Evolutionary conservation across 78 protist genomes (phyloP).

Genomic region (Dictyostelium purpureum): DNA sequence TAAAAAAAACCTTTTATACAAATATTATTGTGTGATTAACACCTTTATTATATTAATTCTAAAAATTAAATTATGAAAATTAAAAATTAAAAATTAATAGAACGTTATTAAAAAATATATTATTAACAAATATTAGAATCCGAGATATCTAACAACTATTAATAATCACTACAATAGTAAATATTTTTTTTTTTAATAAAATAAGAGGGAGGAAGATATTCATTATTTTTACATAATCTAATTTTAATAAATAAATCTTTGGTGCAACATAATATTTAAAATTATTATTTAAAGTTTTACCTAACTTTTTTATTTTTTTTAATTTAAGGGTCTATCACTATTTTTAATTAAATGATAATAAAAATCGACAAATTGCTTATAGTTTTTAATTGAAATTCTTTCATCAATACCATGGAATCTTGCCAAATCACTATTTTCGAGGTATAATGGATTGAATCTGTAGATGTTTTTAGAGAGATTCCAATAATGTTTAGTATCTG

Average conservation of each 20-base stretch:
- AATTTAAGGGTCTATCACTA: conserved; percentile 13
- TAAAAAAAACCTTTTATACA: too few species aligned
- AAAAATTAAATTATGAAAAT: too few species aligned
- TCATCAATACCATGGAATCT: conserved; percentile 74
- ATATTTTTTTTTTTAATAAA: too few species aligned
- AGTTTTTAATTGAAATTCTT: conserved; percentile 50
- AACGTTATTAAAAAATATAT: too few species aligned
- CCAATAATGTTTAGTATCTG: conserved; percentile 64
- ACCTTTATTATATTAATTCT: too few species aligned
- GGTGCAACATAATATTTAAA: not conserved
- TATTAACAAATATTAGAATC: too few species aligned
- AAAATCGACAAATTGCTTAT: conserved; percentile 63
- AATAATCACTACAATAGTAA: too few species aligned
- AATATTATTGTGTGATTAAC: too few species aligned
- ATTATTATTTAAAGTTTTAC: not conserved
- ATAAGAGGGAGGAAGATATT: not conserved
- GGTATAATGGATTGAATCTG: conserved; percentile 57
- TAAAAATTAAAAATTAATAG: too few species aligned
- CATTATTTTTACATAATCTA: not conserved
- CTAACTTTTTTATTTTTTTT: not conserved
- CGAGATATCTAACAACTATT: too few species aligned
- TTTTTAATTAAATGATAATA: conserved; percentile 71
- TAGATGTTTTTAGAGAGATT: conserved; percentile 33
- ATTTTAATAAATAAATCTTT: too few species aligned
- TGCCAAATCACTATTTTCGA: conserved; percentile 11